phyloP scores from a whole-genome alignment of 2,329 filamentous ascomycete species.

The Waltergamsia citrina region DNA sequence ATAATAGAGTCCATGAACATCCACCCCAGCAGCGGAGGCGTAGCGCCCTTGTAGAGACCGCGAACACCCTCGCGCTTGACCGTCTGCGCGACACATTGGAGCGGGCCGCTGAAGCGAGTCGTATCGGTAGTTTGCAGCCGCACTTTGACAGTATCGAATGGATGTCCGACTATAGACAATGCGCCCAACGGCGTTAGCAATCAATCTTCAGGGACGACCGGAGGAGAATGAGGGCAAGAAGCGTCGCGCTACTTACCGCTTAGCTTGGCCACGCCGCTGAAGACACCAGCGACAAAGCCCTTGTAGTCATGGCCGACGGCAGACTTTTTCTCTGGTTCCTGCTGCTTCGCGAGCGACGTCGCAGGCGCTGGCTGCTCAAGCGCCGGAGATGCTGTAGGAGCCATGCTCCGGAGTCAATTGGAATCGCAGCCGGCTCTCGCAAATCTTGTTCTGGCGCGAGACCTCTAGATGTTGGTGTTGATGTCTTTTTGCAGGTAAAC shows the following conservation, averaged over 20 bases:
- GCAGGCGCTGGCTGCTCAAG: not conserved
- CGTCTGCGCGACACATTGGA: conserved; percentile 80
- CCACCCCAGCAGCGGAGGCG: conserved; percentile 89
- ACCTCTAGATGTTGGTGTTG: too few relatives aligned
- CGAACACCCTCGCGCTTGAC: conserved; percentile 73
- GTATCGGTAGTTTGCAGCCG: conserved; percentile 78
- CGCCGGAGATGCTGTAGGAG: too few relatives aligned
- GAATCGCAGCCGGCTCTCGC: too few relatives aligned
- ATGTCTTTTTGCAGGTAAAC: too few relatives aligned
- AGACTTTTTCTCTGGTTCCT: not conserved
- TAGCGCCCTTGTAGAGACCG: conserved; percentile 90
- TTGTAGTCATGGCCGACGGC: conserved; percentile 54
- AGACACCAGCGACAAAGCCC: conserved; percentile 95
- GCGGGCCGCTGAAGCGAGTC: conserved; percentile 71
- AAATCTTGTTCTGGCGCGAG: too few relatives aligned
- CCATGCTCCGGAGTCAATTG: too few relatives aligned
- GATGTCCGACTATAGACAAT: conserved; percentile 48
- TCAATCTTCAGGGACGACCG: not conserved
- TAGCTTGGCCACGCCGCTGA: conserved; percentile 87
- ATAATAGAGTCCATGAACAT: conserved; percentile 95
- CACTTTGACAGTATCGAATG: conserved; percentile 96
- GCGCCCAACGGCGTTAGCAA: too few relatives aligned
- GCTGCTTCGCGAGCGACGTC: not conserved
- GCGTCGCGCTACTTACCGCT: conserved; percentile 45
- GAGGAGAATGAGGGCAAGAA: not conserved